A percentile compares a stretch with the other conserved stretches of the same genome.
These are phyloP conservation scores for Xylaria multiplex DNA, from an alignment of 2,329 filamentous ascomycete species.

Conservation along the genomic window DNA sequence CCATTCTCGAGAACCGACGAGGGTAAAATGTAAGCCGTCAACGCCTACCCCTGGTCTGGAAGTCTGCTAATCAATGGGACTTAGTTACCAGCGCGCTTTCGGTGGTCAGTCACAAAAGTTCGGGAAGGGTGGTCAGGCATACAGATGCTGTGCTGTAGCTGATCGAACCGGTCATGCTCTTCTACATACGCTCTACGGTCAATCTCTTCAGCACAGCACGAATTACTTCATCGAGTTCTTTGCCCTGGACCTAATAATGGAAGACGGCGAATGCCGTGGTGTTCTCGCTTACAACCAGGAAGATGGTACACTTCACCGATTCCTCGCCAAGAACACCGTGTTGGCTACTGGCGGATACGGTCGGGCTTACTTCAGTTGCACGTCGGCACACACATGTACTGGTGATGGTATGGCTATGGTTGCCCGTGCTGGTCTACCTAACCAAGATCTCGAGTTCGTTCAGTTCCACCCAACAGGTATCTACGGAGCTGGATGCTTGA, in stretches of 20 bases:
- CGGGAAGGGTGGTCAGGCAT: conserved; percentile 97
- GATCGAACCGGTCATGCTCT: conserved; percentile 98
- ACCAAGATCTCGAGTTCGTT: conserved; percentile 99
- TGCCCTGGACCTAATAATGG: conserved; percentile 95
- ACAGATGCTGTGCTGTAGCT: conserved; percentile 94
- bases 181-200: conserved; percentile 97
- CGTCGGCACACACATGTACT: conserved; percentile 97
- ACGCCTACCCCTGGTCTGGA: background rate
- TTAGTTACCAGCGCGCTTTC: conserved; percentile 94
- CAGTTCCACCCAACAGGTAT: conserved; percentile 99
- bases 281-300: conserved; percentile 98
- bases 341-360: conserved; percentile 97
- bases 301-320: conserved; percentile 96
- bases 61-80: conserved; percentile 41
- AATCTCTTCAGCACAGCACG: conserved; percentile 96
- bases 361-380: conserved; percentile 98
- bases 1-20: conserved; percentile 97
- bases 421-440: conserved; percentile 93
- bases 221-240: conserved; percentile 99
- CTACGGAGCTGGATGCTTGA: conserved; percentile 97
- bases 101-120: conserved; percentile 96
- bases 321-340: conserved; percentile 96
- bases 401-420: conserved; percentile 99
- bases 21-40: conserved; percentile 76
- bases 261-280: conserved; percentile 95